Conservation (phyloP, 1,284 basidiomycete genomes). For the Trichosporon sp. region DNA sequence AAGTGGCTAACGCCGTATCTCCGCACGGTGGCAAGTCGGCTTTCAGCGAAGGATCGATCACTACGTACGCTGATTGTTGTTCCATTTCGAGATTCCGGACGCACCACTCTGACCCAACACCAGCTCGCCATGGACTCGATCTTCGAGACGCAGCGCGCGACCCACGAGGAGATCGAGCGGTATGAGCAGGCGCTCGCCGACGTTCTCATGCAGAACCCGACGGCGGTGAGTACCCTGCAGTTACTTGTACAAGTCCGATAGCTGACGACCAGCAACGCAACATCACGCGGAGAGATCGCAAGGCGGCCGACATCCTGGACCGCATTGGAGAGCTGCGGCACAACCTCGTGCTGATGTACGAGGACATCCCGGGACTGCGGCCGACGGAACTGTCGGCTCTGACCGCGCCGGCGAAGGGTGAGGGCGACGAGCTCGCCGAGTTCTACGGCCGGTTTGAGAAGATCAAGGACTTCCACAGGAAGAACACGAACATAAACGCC, state of each 20-base stretch:
- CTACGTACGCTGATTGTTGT: background rate
- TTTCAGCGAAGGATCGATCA: background rate
- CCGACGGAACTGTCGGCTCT: conserved; percentile 52
- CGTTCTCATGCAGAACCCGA: conserved; percentile 58
- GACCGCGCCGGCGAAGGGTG: conserved; percentile 58
- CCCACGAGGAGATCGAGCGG: conserved; percentile 92
- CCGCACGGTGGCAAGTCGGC: conserved; percentile 25
- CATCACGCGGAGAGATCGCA: conserved; percentile 78
- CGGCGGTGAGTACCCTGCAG: conserved; percentile 44
- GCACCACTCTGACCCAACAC: background rate
- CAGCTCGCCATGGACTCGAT: conserved; percentile 74
- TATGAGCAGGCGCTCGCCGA: conserved; percentile 66
- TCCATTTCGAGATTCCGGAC: conserved; percentile 2
- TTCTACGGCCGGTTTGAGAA: conserved; percentile 93
- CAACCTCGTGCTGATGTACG: conserved; percentile 70
- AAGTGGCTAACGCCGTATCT: conserved; percentile 30
- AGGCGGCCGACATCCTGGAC: conserved; percentile 80
- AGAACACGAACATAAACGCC: conserved; percentile 85
- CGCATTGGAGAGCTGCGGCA: conserved; percentile 72
- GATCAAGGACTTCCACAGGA: conserved; percentile 93
- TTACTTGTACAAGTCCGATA: background rate
- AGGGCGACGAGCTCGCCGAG: conserved; percentile 76
- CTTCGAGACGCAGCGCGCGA: conserved; percentile 87
- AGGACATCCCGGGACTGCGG: conserved; percentile 67
- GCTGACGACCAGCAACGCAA: conserved; percentile 54